A percentile compares a stretch with the other conserved stretches of the same genome.
phyloP scores from a whole-genome alignment of 805 yeast species.

The Saturnispora serradocipensis region DNA sequence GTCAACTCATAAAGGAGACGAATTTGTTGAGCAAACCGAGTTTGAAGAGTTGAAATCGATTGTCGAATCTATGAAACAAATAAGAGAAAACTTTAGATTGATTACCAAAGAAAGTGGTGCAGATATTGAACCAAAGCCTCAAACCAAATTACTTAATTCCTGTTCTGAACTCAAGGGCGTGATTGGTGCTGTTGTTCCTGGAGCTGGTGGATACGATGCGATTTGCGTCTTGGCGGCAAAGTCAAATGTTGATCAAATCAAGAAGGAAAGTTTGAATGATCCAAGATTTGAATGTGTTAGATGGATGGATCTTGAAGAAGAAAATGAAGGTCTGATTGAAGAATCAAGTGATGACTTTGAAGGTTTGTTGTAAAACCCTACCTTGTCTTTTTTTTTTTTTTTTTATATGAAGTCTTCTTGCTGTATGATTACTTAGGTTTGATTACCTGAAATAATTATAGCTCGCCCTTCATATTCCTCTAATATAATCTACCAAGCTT shows the following conservation, averaged over 20 bases:
- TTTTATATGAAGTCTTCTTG: neutral
- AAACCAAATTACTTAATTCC: constrained; percentile 57
- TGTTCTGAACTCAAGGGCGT: constrained; percentile 60
- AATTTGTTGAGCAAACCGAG: constrained; percentile 5
- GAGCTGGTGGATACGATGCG: constrained; percentile 98
- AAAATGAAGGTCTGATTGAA: constrained; percentile 45
- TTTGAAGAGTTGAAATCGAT: constrained; percentile 27
- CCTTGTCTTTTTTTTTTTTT: neutral
- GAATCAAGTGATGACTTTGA: constrained; percentile 33
- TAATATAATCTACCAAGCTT: neutral
- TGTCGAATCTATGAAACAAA: constrained; percentile 33
- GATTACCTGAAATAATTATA: neutral
- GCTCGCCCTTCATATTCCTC: neutral
- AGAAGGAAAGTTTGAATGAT: constrained; percentile 13
- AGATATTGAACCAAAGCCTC: constrained; percentile 78
- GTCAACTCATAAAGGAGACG: constrained; percentile 6
- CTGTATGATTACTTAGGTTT: neutral
- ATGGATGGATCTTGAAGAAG: constrained; percentile 64
- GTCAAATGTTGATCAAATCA: constrained; percentile 30
- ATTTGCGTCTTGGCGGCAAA: constrained; percentile 60
- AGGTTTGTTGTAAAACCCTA: constrained; percentile 16
- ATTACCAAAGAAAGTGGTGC: constrained; percentile 67
- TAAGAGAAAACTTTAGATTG: constrained; percentile 49
- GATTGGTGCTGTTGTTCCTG: constrained; percentile 94
- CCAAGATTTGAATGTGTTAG: constrained; percentile 37